phyloP scores from a whole-genome alignment of 177 flowering plant species.

The Vitis hybrid region DNA sequence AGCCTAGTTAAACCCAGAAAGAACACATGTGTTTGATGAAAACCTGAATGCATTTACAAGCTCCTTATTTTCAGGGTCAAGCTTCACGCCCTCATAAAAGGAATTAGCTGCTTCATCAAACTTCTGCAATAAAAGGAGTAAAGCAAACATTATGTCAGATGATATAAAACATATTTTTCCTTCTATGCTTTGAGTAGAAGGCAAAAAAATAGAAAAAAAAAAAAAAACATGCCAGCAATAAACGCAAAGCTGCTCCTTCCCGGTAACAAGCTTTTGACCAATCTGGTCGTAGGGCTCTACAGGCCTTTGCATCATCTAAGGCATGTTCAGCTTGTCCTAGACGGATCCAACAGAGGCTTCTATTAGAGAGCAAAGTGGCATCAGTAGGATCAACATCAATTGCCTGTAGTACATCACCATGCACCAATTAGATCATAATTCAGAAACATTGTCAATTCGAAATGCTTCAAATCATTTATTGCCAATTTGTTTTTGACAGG shows the following conservation, averaged over 20 bases:
- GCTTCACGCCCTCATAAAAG: conserved; percentile 87
- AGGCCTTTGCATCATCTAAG: conserved; percentile 82
- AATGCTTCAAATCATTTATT: too few relatives aligned
- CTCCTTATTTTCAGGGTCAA: conserved; percentile 90
- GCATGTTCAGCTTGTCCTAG: conserved; percentile 93
- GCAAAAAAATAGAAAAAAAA: neutral
- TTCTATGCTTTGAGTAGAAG: neutral
- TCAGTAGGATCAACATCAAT: conserved; percentile 80
- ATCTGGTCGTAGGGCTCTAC: conserved; percentile 83
- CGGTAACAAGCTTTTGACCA: conserved; percentile 95
- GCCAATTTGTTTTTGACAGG: too few relatives aligned
- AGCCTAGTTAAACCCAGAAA: neutral
- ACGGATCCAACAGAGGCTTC: conserved; percentile 95
- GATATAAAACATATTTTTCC: neutral
- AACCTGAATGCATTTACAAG: conserved; percentile 91
- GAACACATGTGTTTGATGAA: neutral
- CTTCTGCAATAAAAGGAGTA: conserved; percentile 46
- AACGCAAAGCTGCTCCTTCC: conserved; percentile 89
- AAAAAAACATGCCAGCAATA: conserved; percentile 57
- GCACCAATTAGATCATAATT: neutral
- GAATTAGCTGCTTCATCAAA: conserved; percentile 97
- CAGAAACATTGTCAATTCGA: neutral
- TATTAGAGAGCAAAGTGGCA: conserved; percentile 72
- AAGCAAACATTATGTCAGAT: neutral
- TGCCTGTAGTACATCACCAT: conserved; percentile 51